Evolutionary conservation across 1,284 basidiomycete species (phyloP).

Genomic region (Malassezia globosa): DNA sequence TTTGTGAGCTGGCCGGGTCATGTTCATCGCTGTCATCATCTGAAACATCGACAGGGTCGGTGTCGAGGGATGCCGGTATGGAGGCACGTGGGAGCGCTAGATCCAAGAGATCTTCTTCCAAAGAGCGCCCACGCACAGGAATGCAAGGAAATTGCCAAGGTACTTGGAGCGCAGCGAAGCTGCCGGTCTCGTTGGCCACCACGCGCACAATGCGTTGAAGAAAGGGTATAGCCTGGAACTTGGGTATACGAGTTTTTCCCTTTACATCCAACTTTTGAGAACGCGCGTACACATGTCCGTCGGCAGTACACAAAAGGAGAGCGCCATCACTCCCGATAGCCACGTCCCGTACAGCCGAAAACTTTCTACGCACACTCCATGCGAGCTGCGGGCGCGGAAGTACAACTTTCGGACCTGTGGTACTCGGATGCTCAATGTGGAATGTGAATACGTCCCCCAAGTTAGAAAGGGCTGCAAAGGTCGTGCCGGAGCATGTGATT

Average conservation of each 20-base stretch:
- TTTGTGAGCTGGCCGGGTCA: background rate
- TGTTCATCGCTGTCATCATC: slow-evolving; percentile 42
- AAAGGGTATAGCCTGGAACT: slow-evolving; percentile 69
- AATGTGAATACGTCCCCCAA: slow-evolving; percentile 90
- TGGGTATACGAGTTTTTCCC: slow-evolving; percentile 29
- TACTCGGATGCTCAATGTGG: slow-evolving; percentile 48
- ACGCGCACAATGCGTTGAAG: slow-evolving; percentile 76
- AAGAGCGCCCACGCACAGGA: slow-evolving; percentile 54
- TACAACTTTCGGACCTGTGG: slow-evolving; percentile 26
- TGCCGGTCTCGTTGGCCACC: slow-evolving; percentile 74
- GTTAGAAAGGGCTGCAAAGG: slow-evolving; percentile 72
- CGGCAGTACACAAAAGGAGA: slow-evolving; percentile 81
- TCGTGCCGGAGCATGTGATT: slow-evolving; percentile 66
- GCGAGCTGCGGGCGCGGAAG: slow-evolving; percentile 66
- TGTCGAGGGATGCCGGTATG: background rate
- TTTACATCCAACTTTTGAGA: slow-evolving; percentile 21
- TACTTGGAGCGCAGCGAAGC: slow-evolving; percentile 71
- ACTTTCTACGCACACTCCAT: slow-evolving; percentile 76
- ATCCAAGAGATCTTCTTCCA: slow-evolving; percentile 59
- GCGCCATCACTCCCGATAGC: slow-evolving; percentile 77
- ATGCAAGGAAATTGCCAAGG: slow-evolving; percentile 61
- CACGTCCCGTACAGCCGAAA: slow-evolving; percentile 69
- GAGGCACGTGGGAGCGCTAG: slow-evolving; percentile 3
- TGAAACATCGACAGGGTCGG: slow-evolving; percentile 17
- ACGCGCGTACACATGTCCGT: slow-evolving; percentile 77